Evolutionary conservation across 306 rosid species (phyloP), one percentile per base, ranked within the genome.

Genomic region (Vigna hirtella): DNA sequence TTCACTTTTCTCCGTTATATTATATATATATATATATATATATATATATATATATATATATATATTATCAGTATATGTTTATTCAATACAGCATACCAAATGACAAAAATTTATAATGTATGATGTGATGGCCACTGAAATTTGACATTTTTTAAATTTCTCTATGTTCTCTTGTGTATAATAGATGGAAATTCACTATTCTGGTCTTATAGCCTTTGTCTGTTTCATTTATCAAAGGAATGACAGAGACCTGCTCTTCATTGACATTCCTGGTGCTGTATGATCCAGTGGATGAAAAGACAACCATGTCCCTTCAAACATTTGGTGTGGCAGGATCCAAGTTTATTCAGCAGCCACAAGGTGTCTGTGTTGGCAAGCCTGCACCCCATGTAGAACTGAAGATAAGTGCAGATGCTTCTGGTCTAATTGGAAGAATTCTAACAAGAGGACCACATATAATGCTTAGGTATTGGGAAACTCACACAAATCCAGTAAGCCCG

Each of bases 391-490:
- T 95, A 52, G 98, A 95, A 80, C 66, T 93, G 12, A 93, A 83
- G 82, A 84, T 93, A 78, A 77, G 75, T 63, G 43, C 20, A 1
- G 91, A 87, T 72, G 86, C 51, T 43, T 68, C 89, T 68, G 80
- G 88, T 64, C 52, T 49, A 59, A 76, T 14, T 42, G 99, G 99
- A 50, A 88, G 83, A 72, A 93, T 95, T 82, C 87, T 95, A 80
- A 93, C 98, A 4, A 89, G 99, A 91, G 99, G 99, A 47, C 93
- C 93, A n/a, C 98, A 95, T 79, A 70, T 83, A 56, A 95, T 95
- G 99, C 87, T 93, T 62, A 49, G 89, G 55, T 93, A 95, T 79
- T 95, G 97, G 95, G 87, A 83, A 87, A 84, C 24, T 85, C 80
- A 49, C 50, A 20, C 84, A 76, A 83, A 72, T 65, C 42, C 88